Conservation (phyloP, 2,329 filamentous ascomycete genomes). For the Nigrograna mackinnonii region DNA sequence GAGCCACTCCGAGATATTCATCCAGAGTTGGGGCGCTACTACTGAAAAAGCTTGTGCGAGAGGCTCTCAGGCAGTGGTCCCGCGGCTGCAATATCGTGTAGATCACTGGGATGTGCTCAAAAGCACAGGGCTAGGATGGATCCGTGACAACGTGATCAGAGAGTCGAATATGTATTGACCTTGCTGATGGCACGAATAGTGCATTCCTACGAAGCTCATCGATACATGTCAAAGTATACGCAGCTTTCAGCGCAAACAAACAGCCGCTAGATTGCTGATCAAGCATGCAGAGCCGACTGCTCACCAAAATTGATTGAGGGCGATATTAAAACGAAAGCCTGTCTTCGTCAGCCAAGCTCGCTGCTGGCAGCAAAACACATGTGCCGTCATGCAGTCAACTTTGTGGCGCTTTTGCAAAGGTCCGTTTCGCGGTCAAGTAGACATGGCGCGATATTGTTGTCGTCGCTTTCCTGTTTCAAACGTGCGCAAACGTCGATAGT, state of each 20-base stretch:
- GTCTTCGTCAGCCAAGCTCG: conserved; percentile 16
- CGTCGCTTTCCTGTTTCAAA: too few species aligned
- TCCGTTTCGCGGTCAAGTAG: conserved; percentile 3
- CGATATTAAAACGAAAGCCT: conserved; percentile 17
- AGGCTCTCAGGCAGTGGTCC: too few species aligned
- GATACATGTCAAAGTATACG: too few species aligned
- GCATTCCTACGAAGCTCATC: too few species aligned
- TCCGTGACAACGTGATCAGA: too few species aligned
- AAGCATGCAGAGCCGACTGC: conserved; percentile 13
- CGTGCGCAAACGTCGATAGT: too few species aligned
- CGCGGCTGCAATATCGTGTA: too few species aligned
- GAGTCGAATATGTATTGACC: too few species aligned
- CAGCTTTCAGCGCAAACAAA: conserved; percentile 8
- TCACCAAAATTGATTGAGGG: conserved; percentile 18
- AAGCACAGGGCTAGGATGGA: too few species aligned
- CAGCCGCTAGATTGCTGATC: conserved; percentile 18
- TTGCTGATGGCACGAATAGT: too few species aligned
- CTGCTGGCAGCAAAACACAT: conserved; percentile 5
- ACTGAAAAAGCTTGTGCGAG: conserved; percentile 12
- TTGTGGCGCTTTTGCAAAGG: conserved; percentile 10
- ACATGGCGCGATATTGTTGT: conserved; percentile 7
- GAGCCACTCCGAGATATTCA: conserved; percentile 6
- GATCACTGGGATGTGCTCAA: too few species aligned
- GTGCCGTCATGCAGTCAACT: conserved; percentile 13
- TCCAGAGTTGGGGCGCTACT: conserved; percentile 6